Base-by-base conservation (phyloP, 176 grass and related monocot genomes). In the Rhynchospora tenuis region DNA sequence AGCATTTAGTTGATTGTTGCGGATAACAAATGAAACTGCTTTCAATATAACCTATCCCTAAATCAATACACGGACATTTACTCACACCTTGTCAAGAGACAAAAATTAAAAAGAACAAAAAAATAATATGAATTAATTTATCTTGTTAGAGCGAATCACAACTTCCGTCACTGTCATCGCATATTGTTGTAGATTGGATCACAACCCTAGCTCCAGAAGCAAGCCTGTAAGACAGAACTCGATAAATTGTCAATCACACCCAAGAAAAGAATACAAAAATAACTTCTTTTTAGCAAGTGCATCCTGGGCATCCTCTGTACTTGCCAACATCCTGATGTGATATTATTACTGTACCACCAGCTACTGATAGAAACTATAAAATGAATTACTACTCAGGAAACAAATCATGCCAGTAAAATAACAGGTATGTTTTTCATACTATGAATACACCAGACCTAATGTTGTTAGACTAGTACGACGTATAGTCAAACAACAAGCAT, bases 121-220 rank as follows among this genome's bases (percentile, higher is more conserved):
- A 23, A 71, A 44, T 65, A 69, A 75, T n/a, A 85, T 45, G 73
- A 76, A 63, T 33, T 87, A 78, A 86, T 50, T 43, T 52, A 50
- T 11, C 68, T 89, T 82, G 79, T 87, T 89, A 90, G 84, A 89
- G 74, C 80, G 88, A 95, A 78, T 92, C 91, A 11, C 82, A 89
- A 79, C 89, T 90, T 55, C 80, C 89, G 60, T 99, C 91, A 90
- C 89, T 95, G 22, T 93, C 92, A 76, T 95, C 86, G 81, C 84
- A 89, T 59, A 87, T 61, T 56, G 92, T 83, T 74, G 67, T 83
- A 48, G 93, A 99, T 52, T 99, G 84, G 79, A 99, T 99, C 89
- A 89, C 92, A 95, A 98, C 89, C 88, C 78, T 85, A 87, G 95
- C 95, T 84, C 95, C 95, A 85, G 95, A 98, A 91, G 90, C 83